Conservation (phyloP, 2,329 filamentous ascomycete genomes). For the Rhynchosporium agropyri region DNA sequence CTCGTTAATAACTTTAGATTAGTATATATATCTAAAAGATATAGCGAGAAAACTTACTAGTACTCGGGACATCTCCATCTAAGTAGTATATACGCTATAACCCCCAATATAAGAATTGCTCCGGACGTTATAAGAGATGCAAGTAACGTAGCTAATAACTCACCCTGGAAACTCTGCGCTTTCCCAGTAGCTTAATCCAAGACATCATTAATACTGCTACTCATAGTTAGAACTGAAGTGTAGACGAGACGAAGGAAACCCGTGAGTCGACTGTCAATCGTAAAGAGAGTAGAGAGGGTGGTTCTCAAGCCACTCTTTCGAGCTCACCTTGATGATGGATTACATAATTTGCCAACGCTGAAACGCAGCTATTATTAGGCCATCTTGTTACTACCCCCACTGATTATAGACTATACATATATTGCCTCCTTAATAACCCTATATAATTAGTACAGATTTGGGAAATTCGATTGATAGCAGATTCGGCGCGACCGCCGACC, state of each 20-base stretch:
- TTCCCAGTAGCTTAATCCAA: background rate
- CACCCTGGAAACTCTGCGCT: background rate
- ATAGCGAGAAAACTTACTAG: background rate
- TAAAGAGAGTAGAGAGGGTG: background rate
- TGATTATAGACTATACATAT: conserved; percentile 9
- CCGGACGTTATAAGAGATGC: background rate
- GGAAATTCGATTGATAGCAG: conserved; percentile 1
- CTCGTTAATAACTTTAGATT: conserved; percentile 16
- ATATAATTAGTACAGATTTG: conserved; percentile 2
- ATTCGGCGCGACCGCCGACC: background rate
- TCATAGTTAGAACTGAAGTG: background rate
- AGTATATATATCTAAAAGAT: background rate
- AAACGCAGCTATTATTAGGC: conserved; percentile 5
- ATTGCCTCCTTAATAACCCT: background rate
- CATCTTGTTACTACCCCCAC: background rate
- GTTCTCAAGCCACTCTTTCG: conserved; percentile 3
- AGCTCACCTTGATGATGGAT: conserved; percentile 3
- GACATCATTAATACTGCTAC: background rate
- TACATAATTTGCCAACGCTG: conserved; percentile 8
- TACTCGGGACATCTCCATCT: conserved; percentile 1
- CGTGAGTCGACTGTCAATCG: background rate
- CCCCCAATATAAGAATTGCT: background rate
- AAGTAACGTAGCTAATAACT: background rate
- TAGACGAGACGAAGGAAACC: conserved; percentile 1
- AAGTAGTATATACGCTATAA: conserved; percentile 2